These are phyloP conservation scores for Coemansia furcata DNA, from an alignment of 192 early-diverging fungal species.

Conservation along the genomic window DNA sequence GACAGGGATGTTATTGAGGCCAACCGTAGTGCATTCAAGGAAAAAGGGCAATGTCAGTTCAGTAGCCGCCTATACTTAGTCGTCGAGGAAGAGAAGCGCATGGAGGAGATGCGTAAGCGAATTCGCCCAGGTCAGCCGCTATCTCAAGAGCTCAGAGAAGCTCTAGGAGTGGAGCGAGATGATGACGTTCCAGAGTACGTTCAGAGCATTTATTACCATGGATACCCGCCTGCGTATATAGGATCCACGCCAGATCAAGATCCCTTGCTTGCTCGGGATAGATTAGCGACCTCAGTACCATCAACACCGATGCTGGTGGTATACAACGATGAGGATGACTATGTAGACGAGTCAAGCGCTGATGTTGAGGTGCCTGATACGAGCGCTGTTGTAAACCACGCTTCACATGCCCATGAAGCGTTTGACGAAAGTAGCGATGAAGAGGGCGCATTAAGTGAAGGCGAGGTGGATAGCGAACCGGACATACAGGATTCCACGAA, in stretches of 20 bases:
- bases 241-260: slow-evolving; percentile 26
- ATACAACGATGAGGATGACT: slow-evolving; percentile 28
- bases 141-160: slow-evolving; percentile 27
- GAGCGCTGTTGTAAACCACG: background rate
- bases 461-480: background rate
- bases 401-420: background rate
- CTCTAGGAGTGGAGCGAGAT: slow-evolving; percentile 21
- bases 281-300: background rate
- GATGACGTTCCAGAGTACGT: slow-evolving; percentile 35
- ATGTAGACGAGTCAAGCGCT: slow-evolving; percentile 1
- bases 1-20: slow-evolving; percentile 30
- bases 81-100: slow-evolving; percentile 33
- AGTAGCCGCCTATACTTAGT: slow-evolving; percentile 29
- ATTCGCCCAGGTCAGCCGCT: slow-evolving; percentile 37
- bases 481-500: background rate
- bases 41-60: slow-evolving; percentile 22
- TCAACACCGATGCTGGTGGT: slow-evolving; percentile 23
- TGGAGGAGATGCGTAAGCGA: slow-evolving; percentile 24
- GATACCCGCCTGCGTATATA: slow-evolving; percentile 48
- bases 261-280: slow-evolving; percentile 20
- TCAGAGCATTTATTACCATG: slow-evolving; percentile 31
- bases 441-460: background rate
- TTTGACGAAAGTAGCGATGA: slow-evolving; percentile 16
- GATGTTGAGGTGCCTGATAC: background rate
- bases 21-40: slow-evolving; percentile 29